Evolutionary conservation across 1,284 basidiomycete species (phyloP).

Genomic region (Leccinum griseonigrum): DNA sequence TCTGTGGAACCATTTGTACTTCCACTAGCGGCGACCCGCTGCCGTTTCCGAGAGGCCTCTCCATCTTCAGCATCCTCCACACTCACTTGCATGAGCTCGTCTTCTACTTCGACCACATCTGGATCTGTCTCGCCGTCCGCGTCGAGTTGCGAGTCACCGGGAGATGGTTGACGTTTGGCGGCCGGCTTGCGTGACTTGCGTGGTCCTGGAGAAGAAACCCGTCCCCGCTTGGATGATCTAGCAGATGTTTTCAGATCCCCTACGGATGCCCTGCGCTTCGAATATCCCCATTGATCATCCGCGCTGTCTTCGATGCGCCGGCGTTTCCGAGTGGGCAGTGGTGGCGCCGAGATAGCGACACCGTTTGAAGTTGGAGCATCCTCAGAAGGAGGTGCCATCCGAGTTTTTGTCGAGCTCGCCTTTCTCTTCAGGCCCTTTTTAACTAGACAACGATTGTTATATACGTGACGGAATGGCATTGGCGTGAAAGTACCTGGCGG

Average conservation of each 20-base stretch:
- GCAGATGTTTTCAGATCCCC: conserved; percentile 9
- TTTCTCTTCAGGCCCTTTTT: conserved; percentile 26
- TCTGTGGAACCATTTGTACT: conserved; percentile 2
- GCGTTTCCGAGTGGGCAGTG: conserved; percentile 25
- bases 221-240: conserved; percentile 19
- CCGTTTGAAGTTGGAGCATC: conserved; percentile 9
- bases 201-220: conserved; percentile 29
- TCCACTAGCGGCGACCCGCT: neutral
- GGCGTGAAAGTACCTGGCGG: conserved; percentile 48
- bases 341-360: conserved; percentile 21
- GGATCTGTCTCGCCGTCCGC: conserved; percentile 36
- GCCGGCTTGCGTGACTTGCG: conserved; percentile 11
- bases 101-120: conserved; percentile 31
- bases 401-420: conserved; percentile 6
- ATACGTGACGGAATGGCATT: neutral
- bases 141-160: conserved; percentile 32
- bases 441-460: conserved; percentile 16
- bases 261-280: conserved; percentile 12
- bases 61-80: conserved; percentile 24
- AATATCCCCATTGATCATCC: conserved; percentile 9
- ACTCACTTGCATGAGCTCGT: conserved; percentile 32
- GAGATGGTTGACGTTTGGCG: conserved; percentile 22
- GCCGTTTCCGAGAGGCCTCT: neutral
- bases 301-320: conserved; percentile 10
- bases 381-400: conserved; percentile 5